These are phyloP conservation scores for Endocalyx cinctus DNA, from an alignment of 2,329 filamentous ascomycete genomes.

Conservation along the genomic window DNA sequence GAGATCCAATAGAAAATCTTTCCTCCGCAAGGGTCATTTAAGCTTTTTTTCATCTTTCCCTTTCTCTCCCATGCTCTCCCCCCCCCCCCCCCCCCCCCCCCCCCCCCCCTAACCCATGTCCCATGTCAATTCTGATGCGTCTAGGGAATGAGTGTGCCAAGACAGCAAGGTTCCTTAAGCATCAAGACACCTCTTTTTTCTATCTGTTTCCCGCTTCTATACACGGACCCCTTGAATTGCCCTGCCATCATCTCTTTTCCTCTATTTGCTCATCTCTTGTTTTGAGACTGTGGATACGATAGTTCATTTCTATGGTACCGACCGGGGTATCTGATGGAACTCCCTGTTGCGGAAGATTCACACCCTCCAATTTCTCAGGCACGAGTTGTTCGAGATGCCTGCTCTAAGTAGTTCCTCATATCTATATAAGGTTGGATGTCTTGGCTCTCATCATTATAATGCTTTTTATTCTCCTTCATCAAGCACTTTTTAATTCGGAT, in stretches of 20 bases:
- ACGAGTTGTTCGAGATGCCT: constrained; percentile 19
- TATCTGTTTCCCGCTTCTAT: constrained; percentile 17
- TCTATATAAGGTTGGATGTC: constrained; percentile 36
- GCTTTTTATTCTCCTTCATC: constrained; percentile 28
- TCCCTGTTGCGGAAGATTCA: constrained; percentile 21
- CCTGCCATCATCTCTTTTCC: constrained; percentile 27
- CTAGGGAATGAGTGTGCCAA: neutral
- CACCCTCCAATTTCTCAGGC: constrained; percentile 16
- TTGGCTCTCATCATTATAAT: constrained; percentile 33
- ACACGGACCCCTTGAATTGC: constrained; percentile 10
- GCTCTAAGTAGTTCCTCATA: constrained; percentile 12
- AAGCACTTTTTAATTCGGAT: constrained; percentile 21
- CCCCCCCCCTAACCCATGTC: no score
- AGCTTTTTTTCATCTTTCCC: constrained; percentile 1
- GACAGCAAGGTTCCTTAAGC: constrained; percentile 1
- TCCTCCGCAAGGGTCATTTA: constrained; percentile 2
- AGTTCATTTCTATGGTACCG: constrained; percentile 23
- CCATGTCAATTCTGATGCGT: neutral
- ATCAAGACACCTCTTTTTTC: constrained; percentile 11
- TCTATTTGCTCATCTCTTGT: constrained; percentile 30
- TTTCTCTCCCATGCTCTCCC: neutral
- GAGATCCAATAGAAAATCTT: no score
- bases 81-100: no score
- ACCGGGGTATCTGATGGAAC: constrained; percentile 24
- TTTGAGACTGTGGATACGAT: constrained; percentile 38